phyloP scores from a whole-genome alignment of 306 rosid genomes.

The Adenanthera pavonina region DNA sequence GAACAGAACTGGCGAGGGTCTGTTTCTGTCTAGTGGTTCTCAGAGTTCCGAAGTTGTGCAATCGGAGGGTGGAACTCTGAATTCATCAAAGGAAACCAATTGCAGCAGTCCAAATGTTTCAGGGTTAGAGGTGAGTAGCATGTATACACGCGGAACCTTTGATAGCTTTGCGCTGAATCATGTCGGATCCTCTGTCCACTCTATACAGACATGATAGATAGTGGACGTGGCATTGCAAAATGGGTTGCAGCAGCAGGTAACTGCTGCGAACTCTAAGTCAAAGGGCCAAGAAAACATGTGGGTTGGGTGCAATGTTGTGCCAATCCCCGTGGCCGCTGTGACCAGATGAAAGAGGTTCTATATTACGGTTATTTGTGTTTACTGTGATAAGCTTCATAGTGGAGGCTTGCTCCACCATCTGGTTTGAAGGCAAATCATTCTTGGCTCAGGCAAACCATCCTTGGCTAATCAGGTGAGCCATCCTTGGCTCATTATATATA shows the following conservation, averaged over 20 bases:
- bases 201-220: constrained; percentile 49
- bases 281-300: constrained; percentile 40
- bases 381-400: constrained; percentile 20
- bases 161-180: constrained; percentile 50
- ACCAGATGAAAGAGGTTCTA: constrained; percentile 51
- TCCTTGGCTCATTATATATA: constrained; percentile 64
- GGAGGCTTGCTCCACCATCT: constrained; percentile 39
- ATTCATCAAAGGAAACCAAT: constrained; percentile 61
- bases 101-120: constrained; percentile 54
- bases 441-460: constrained; percentile 16
- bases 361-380: constrained; percentile 9
- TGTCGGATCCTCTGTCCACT: constrained; percentile 46
- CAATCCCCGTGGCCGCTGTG: constrained; percentile 20
- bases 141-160: constrained; percentile 52
- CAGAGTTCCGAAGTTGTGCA: constrained; percentile 65
- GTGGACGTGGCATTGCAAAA: constrained; percentile 52
- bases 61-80: constrained; percentile 61
- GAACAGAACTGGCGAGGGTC: constrained; percentile 34
- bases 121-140: constrained; percentile 71
- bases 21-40: constrained; percentile 49
- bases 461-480: constrained; percentile 53
- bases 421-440: constrained; percentile 48
- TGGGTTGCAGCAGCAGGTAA: constrained; percentile 67
- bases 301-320: no score
- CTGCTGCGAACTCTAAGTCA: constrained; percentile 64